phyloP scores from a whole-genome alignment of 208 protist genomes.

The Vickermania spadyakhi region DNA sequence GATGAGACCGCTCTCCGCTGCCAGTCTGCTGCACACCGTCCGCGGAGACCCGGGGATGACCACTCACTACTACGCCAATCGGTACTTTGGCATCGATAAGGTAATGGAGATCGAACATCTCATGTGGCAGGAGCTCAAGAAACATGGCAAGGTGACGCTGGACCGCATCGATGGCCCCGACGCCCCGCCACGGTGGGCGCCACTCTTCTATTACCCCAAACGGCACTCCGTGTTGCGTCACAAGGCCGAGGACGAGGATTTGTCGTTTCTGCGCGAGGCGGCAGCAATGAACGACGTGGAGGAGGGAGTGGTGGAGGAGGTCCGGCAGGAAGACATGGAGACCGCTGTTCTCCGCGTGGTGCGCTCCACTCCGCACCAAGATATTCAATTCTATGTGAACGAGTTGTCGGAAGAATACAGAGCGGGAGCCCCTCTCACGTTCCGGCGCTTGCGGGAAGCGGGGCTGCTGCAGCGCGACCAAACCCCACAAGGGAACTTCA shows the following conservation, averaged over 20 bases:
- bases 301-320: background rate
- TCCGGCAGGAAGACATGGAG: background rate
- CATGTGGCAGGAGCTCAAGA: constrained; percentile 74
- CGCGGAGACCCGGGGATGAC: constrained; percentile 80
- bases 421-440: constrained; percentile 39
- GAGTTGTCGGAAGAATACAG: constrained; percentile 29
- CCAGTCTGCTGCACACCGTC: constrained; percentile 51
- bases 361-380: constrained; percentile 28
- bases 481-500: constrained; percentile 54
- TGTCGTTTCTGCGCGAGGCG: constrained; percentile 36
- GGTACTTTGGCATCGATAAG: constrained; percentile 67
- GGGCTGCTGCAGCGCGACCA: constrained; percentile 39
- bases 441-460: constrained; percentile 55
- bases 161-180: constrained; percentile 52
- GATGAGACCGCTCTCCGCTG: constrained; percentile 28
- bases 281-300: background rate
- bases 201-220: constrained; percentile 40
- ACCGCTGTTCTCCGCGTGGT: constrained; percentile 30
- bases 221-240: constrained; percentile 46
- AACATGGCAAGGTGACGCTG: constrained; percentile 56
- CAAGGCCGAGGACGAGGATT: constrained; percentile 64
- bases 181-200: constrained; percentile 57
- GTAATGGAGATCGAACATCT: constrained; percentile 58
- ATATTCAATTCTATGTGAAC: constrained; percentile 71
- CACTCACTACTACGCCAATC: constrained; percentile 73